Conservation (phyloP, 148 eudicot genomes). For the Vaccinium darrowii region DNA sequence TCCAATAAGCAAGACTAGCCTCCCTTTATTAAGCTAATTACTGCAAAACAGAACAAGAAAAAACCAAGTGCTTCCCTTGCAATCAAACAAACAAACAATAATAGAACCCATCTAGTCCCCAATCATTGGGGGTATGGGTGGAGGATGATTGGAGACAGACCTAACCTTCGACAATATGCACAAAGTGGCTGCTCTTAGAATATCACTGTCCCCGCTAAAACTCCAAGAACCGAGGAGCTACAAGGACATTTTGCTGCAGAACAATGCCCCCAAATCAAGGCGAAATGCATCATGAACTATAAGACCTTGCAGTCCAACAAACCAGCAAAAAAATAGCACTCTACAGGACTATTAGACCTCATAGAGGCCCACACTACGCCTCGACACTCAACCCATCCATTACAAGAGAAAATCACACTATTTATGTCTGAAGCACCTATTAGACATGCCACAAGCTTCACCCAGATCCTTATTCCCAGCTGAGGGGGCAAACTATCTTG, state of each 20-base stretch:
- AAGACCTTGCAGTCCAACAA: neutral
- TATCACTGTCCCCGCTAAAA: no score
- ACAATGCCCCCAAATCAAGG: no score
- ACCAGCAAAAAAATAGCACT: neutral
- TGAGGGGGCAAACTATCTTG: neutral
- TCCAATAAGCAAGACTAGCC: neutral
- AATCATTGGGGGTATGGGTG: no score
- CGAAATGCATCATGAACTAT: no score
- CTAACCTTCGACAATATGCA: no score
- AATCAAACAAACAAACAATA: neutral
- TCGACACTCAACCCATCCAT: neutral
- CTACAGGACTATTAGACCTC: neutral
- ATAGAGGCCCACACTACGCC: neutral
- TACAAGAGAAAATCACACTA: neutral
- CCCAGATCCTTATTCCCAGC: neutral
- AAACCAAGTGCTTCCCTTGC: neutral
- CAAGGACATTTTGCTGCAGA: no score
- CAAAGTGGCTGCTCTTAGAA: no score
- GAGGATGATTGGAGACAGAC: no score
- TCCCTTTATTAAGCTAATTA: neutral
- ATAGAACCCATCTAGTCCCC: no score
- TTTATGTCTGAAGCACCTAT: neutral
- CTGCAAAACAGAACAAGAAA: neutral
- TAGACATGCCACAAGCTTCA: neutral
- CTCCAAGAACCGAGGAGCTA: no score